Base-by-base conservation (phyloP, 116 monocot species). In the Phalaenopsis hybrid region DNA sequence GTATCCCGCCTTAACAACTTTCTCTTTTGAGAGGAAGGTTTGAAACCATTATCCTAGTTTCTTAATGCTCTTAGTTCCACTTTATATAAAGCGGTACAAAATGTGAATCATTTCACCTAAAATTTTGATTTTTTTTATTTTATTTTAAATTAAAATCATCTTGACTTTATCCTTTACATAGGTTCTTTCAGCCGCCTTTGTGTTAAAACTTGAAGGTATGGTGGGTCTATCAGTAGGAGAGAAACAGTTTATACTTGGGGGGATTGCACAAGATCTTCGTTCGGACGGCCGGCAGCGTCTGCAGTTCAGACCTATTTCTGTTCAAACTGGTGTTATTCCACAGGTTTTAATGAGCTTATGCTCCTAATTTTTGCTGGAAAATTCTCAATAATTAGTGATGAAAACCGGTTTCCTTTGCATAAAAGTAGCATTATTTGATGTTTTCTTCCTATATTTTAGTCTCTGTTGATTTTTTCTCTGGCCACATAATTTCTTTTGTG, bases 291-390 rank as follows among this genome's bases (percentile, higher is more conserved):
- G 98, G 0, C 81, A 81, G 46, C 81, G 98, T 50, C 80, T 84
- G 11, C 80, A 94, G 57, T 94, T 86, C 74, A 85, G 97, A n/a
- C 83, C 90, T 11, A 85, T 97, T 58, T 92, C 83, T 10, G 87
- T 93, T 55, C 89, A 93, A 75, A 90, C 90, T 23, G 98, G 93
- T 45, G 93, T 95, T 80, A 98, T 98, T 55, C 95, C 95, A 73
- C 95, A 98, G 90, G 96, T 93, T 77, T 63, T 31, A 65, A 41
- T 57, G 3, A 41, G 69, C 58, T 59, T 21, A 1, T 31, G 43
- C 45, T 20, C 75, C 46, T 4, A 75, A 23, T 65, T 46, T 46
- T 75, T 75, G 20, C 2, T 72, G 12, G 44, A n/a, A 6, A 21
- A 41, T 48, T 75, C n/a, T n/a, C 75, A 75, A 75, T 75, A n/a